Evolutionary conservation across 805 yeast species (phyloP).

Genomic region (Isabelozyma heimii): DNA sequence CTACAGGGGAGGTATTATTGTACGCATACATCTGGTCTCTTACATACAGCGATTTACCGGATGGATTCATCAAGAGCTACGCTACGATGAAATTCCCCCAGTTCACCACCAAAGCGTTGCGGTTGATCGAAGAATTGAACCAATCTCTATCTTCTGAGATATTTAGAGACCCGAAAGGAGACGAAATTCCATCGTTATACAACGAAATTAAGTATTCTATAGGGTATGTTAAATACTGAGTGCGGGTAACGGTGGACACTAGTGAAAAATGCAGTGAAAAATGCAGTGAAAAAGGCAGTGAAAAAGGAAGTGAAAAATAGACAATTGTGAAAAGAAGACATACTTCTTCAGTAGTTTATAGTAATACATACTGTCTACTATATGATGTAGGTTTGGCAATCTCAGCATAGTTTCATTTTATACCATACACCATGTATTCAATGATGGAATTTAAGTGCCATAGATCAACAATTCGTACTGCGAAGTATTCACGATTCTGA

Average conservation of each 20-base stretch:
- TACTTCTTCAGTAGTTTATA: background rate
- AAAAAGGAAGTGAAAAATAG: background rate
- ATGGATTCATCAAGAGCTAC: slow-evolving; percentile 36
- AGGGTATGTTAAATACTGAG: background rate
- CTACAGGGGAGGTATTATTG: slow-evolving; percentile 37
- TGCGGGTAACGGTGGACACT: background rate
- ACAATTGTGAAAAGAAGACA: background rate
- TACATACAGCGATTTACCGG: slow-evolving; percentile 35
- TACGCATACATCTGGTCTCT: slow-evolving; percentile 35
- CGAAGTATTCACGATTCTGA: slow-evolving; percentile 1
- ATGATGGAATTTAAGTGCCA: slow-evolving; percentile 46
- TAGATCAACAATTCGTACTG: slow-evolving; percentile 14
- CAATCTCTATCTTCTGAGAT: background rate
- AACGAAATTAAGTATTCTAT: slow-evolving; percentile 26
- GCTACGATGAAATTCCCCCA: slow-evolving; percentile 28
- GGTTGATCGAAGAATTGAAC: slow-evolving; percentile 5
- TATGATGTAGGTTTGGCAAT: slow-evolving; percentile 25
- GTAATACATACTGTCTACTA: background rate
- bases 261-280: background rate
- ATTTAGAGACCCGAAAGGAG: slow-evolving; percentile 21
- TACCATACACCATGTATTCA: slow-evolving; percentile 30
- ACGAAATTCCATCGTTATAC: slow-evolving; percentile 32
- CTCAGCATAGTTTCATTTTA: slow-evolving; percentile 47
- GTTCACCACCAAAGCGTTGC: slow-evolving; percentile 13
- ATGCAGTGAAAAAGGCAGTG: background rate